phyloP scores from a whole-genome alignment of 345 rosid genomes.

The Syzygium oleosum region DNA sequence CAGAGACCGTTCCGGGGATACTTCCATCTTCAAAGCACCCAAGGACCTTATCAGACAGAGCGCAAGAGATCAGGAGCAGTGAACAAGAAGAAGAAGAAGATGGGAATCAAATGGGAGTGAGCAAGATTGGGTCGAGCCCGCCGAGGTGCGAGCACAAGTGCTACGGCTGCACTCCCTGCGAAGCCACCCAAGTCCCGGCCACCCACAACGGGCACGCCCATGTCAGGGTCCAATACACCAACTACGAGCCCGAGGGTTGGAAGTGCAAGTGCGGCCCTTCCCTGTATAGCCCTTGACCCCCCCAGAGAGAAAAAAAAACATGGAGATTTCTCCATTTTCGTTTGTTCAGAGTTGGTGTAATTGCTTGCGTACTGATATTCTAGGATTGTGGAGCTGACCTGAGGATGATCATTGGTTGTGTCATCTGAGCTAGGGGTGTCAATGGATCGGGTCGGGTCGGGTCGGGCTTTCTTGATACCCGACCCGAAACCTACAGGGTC shows the following conservation, averaged over 20 bases:
- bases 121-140: conserved; percentile 67
- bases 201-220: conserved; percentile 13
- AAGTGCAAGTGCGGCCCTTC: conserved; percentile 78
- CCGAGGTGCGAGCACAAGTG: conserved; percentile 78
- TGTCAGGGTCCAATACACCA: conserved; percentile 43
- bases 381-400: background rate
- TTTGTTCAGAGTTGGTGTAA: background rate
- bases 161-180: conserved; percentile 68
- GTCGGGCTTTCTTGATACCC: no score
- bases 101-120: conserved; percentile 2
- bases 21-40: background rate
- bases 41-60: background rate
- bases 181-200: conserved; percentile 67
- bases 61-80: background rate
- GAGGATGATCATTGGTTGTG: background rate
- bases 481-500: no score
- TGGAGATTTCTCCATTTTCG: background rate
- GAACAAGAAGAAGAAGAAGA: background rate
- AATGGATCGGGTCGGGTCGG: no score
- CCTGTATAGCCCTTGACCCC: conserved; percentile 37
- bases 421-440: no score
- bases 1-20: background rate
- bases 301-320: background rate
- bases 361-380: background rate
- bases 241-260: conserved; percentile 86